Conservation (phyloP, 495 filamentous ascomycete species). For the Parachaetomium inaequale region DNA sequence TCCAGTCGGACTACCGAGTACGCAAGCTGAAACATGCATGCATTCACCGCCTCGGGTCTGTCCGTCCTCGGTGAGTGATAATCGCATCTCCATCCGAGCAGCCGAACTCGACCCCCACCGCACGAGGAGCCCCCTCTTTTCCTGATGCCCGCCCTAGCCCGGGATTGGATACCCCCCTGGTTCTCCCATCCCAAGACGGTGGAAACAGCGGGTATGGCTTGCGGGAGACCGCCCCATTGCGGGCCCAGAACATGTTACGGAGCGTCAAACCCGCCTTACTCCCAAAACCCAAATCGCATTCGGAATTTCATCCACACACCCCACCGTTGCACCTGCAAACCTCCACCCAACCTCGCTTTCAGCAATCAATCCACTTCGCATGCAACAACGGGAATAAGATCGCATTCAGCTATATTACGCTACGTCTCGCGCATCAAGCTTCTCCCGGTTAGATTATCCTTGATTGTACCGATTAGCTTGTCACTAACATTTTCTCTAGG, state of each 20-base stretch:
- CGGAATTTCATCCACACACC: too few species aligned
- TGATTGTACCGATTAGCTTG: too few species aligned
- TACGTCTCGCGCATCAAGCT: too few species aligned
- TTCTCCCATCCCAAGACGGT: neutral
- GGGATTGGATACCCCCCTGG: neutral
- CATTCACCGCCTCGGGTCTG: neutral
- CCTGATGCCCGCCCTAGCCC: neutral
- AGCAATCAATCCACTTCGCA: too few species aligned
- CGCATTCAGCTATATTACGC: too few species aligned
- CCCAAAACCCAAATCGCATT: too few species aligned
- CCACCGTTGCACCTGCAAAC: too few species aligned
- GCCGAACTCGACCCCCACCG: neutral
- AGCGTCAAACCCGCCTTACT: too few species aligned
- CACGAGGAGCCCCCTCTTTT: neutral
- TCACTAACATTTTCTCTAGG: too few species aligned
- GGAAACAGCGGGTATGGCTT: neutral
- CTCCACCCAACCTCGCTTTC: too few species aligned
- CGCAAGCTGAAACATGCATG: slow-evolving; percentile 1
- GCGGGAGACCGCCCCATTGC: neutral
- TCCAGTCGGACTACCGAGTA: neutral
- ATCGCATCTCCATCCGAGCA: neutral
- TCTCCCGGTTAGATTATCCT: too few species aligned
- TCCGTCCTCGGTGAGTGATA: neutral
- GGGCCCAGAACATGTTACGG: slow-evolving; percentile 1
- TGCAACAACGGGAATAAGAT: too few species aligned